Conservation (phyloP, 805 yeast species). For the Sugiyamaella valdiviana region DNA sequence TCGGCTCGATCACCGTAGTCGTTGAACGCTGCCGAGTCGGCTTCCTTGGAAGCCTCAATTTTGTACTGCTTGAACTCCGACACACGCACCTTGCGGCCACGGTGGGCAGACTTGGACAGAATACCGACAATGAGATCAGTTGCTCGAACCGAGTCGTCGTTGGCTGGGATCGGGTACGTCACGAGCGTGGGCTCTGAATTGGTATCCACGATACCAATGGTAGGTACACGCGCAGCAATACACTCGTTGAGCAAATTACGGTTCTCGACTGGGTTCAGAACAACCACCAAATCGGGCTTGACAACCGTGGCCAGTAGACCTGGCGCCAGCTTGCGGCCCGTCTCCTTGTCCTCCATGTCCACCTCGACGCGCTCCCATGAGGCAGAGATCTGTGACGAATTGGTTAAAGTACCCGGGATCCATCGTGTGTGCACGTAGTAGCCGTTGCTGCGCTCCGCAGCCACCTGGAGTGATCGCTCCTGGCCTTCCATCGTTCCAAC, state of each 20-base stretch:
- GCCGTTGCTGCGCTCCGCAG: constrained; percentile 72
- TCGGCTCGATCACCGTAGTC: neutral
- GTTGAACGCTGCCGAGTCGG: neutral
- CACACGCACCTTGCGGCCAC: constrained; percentile 60
- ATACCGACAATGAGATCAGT: constrained; percentile 76
- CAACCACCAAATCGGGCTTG: constrained; percentile 83
- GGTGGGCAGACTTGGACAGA: constrained; percentile 76
- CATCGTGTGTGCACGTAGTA: constrained; percentile 79
- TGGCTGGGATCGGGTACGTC: constrained; percentile 94
- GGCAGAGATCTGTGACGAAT: constrained; percentile 58
- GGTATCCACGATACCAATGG: constrained; percentile 90
- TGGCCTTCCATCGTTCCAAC: constrained; percentile 83
- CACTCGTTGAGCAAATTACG: constrained; percentile 78
- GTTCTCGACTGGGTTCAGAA: constrained; percentile 84
- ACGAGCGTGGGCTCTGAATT: constrained; percentile 85
- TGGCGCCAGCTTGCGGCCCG: constrained; percentile 50
- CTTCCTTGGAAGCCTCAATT: constrained; percentile 11
- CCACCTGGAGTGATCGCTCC: constrained; percentile 63
- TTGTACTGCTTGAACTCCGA: constrained; percentile 33
- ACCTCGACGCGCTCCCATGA: constrained; percentile 66
- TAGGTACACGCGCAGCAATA: constrained; percentile 74
- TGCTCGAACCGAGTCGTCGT: constrained; percentile 84
- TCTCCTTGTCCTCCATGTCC: constrained; percentile 63
- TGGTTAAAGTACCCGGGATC: constrained; percentile 94
- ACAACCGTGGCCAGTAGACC: constrained; percentile 46